These are phyloP conservation scores for Chenopodium berlandieri DNA, from an alignment of 148 eudicot genomes.

Conservation along the genomic window DNA sequence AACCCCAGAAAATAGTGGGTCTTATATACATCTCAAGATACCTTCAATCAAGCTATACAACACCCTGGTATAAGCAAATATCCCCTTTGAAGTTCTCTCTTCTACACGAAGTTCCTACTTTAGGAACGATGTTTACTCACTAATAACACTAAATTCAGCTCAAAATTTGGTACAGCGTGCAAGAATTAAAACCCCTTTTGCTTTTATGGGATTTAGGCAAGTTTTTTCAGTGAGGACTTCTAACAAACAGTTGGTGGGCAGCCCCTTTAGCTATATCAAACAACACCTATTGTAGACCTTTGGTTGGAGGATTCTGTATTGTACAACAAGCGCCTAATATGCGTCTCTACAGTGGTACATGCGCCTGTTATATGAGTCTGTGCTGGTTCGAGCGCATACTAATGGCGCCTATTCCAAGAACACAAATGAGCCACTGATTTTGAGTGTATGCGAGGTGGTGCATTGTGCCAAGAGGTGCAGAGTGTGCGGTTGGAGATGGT, in stretches of 20 bases:
- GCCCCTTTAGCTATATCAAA: background rate
- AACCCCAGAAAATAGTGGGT: background rate
- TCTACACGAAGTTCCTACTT: background rate
- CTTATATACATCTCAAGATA: background rate
- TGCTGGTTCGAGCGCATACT: too few relatives aligned
- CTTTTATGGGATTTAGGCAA: background rate
- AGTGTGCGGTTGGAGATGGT: too few relatives aligned
- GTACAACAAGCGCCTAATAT: too few relatives aligned
- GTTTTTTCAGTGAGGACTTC: constrained; percentile 24
- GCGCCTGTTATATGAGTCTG: too few relatives aligned
- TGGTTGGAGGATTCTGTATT: too few relatives aligned
- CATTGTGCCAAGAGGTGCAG: too few relatives aligned
- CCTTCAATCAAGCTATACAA: background rate
- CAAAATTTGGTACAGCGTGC: background rate
- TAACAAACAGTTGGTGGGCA: constrained; percentile 30
- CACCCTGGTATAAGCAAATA: background rate
- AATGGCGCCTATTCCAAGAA: too few relatives aligned
- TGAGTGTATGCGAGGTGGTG: too few relatives aligned
- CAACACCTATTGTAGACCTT: background rate
- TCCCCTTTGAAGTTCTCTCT: background rate
- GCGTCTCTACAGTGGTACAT: too few relatives aligned
- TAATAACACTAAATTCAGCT: background rate
- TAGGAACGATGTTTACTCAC: background rate
- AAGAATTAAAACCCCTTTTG: background rate
- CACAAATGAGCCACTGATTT: too few relatives aligned